Evolutionary conservation across 1,284 basidiomycete species (phyloP).

Genomic region (Cryptococcus sp.): DNA sequence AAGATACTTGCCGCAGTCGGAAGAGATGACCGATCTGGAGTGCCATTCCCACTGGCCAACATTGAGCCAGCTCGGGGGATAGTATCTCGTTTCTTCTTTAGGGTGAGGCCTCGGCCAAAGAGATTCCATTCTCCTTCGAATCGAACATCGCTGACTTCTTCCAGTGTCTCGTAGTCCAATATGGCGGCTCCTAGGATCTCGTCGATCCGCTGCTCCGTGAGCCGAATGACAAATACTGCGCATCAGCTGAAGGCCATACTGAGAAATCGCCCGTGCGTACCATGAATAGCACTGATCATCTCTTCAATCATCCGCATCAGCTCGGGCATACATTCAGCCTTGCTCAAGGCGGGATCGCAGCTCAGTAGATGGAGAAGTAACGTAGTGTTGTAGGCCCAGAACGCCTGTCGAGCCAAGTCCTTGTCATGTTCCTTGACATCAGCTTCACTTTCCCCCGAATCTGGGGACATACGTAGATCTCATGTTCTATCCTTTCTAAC

Average conservation of each 20-base stretch:
- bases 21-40: conserved; percentile 3
- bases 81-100: conserved; percentile 58
- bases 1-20: conserved; percentile 17
- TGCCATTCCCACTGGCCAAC: conserved; percentile 26
- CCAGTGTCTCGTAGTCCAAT: conserved; percentile 75
- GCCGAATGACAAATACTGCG: conserved; percentile 88
- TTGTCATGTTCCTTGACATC: conserved; percentile 61
- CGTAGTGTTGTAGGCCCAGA: conserved; percentile 92
- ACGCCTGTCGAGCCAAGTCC: conserved; percentile 78
- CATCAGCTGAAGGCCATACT: conserved; percentile 1
- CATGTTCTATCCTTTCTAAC: conserved; percentile 85
- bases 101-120: conserved; percentile 61
- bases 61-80: conserved; percentile 43
- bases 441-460: conserved; percentile 5
- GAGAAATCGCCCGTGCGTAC: conserved; percentile 48
- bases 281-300: conserved; percentile 89
- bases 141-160: conserved; percentile 73
- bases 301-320: conserved; percentile 57
- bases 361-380: conserved; percentile 85
- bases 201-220: conserved; percentile 84
- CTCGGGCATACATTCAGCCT: conserved; percentile 71
- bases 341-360: conserved; percentile 69
- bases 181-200: conserved; percentile 75
- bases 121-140: conserved; percentile 97
- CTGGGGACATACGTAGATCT: conserved; percentile 80